phyloP scores from a whole-genome alignment of 768 basidiomycete genomes.

The Dioszegia hungarica region DNA sequence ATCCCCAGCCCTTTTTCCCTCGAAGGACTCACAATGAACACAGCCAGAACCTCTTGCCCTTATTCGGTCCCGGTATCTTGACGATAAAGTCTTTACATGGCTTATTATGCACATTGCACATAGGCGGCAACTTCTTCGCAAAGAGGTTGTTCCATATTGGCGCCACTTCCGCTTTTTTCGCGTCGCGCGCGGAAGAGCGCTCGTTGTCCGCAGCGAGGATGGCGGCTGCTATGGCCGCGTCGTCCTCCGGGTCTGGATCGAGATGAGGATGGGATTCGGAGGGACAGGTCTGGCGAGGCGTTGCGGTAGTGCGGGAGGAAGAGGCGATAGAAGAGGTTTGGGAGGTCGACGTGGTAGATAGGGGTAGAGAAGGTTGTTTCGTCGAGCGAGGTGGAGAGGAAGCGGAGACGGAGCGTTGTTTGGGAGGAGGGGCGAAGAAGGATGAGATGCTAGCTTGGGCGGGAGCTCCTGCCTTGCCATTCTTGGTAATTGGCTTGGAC shows the following conservation, averaged over 20 bases:
- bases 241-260: constrained; percentile 20
- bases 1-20: neutral
- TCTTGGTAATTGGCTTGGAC: neutral
- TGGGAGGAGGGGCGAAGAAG: constrained; percentile 6
- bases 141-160: constrained; percentile 44
- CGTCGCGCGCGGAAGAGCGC: constrained; percentile 14
- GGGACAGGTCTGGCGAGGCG: neutral
- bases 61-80: constrained; percentile 48
- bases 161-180: constrained; percentile 31
- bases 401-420: constrained; percentile 4
- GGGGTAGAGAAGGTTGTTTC: neutral
- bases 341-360: neutral
- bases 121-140: constrained; percentile 46
- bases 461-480: neutral
- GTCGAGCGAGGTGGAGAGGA: neutral
- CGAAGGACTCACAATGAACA: constrained; percentile 48
- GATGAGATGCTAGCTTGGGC: constrained; percentile 5
- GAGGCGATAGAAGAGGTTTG: constrained; percentile 4
- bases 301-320: neutral
- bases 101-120: constrained; percentile 44
- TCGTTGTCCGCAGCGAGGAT: constrained; percentile 32
- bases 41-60: constrained; percentile 48
- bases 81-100: constrained; percentile 48
- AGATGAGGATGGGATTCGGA: neutral
- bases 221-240: constrained; percentile 25